Percentiles rank a stretch among this genome's conserved stretches.
Evolutionary conservation across 495 filamentous ascomycete species (phyloP).

Genomic region (Neurospora intermedia): DNA sequence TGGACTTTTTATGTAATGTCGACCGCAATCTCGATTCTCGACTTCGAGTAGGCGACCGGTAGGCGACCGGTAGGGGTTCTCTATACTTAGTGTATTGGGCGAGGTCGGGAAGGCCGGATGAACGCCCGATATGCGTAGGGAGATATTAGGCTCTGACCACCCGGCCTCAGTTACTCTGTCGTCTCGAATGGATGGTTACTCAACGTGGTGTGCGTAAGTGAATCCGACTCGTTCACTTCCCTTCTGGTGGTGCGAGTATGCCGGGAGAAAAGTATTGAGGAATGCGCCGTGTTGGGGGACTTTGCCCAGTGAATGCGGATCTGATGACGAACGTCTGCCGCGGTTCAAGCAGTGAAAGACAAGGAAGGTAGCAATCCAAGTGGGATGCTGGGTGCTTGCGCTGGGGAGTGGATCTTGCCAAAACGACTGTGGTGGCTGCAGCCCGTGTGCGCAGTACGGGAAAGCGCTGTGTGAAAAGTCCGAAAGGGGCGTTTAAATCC

Average conservation of each 20-base stretch:
- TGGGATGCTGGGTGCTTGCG: neutral
- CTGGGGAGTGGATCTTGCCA: neutral
- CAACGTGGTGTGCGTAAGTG: neutral
- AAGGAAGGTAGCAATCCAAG: neutral
- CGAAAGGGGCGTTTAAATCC: neutral
- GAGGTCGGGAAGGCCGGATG: neutral
- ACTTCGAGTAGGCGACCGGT: neutral
- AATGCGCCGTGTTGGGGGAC: neutral
- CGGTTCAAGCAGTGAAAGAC: neutral
- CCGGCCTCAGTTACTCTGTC: neutral
- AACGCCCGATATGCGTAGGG: neutral
- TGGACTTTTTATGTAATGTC: neutral
- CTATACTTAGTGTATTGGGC: neutral
- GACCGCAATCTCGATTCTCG: neutral
- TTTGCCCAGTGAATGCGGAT: neutral
- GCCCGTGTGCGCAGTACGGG: neutral
- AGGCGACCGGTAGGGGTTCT: neutral
- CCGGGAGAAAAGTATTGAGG: neutral
- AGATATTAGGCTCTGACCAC: neutral
- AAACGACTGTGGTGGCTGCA: neutral
- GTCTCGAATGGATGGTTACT: neutral
- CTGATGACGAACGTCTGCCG: neutral
- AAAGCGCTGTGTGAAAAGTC: neutral
- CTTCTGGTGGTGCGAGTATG: neutral
- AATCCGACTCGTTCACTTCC: neutral